Evolutionary conservation across 352 stramenopile species (phyloP).

Genomic region (Phytophthora foliorum): DNA sequence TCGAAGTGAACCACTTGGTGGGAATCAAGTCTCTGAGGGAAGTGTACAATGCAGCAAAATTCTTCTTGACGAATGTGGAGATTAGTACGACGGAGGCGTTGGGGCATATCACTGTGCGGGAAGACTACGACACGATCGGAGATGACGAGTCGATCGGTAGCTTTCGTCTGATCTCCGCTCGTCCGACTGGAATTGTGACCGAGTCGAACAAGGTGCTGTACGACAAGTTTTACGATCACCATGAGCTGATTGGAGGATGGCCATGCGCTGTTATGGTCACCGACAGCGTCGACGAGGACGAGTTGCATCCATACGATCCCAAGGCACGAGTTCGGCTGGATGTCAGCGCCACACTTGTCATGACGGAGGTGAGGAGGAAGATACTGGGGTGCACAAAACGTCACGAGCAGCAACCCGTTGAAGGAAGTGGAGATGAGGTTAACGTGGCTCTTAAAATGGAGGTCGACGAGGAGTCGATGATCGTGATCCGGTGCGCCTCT

Average conservation of each 20-base stretch:
- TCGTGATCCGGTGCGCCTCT: conserved; percentile 21
- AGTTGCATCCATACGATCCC: conserved; percentile 45
- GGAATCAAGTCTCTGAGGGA: conserved; percentile 31
- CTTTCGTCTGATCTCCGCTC: conserved; percentile 35
- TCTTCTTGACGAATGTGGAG: conserved; percentile 40
- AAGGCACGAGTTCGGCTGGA: conserved; percentile 39
- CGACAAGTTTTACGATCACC: conserved; percentile 31
- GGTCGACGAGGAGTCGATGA: conserved; percentile 7
- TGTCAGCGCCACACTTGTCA: conserved; percentile 30
- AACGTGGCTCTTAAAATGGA: not conserved
- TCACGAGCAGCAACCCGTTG: not conserved
- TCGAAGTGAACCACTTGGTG: conserved; percentile 35
- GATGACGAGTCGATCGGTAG: conserved; percentile 30
- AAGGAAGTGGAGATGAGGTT: not conserved
- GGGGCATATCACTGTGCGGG: conserved; percentile 37
- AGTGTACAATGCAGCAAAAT: conserved; percentile 36
- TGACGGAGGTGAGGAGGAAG: conserved; percentile 18
- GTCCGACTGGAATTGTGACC: conserved; percentile 13
- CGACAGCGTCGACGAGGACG: conserved; percentile 45
- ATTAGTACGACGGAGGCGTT: conserved; percentile 44
- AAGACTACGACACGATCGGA: conserved; percentile 46
- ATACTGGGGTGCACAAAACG: not conserved
- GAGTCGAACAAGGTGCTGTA: conserved; percentile 42
- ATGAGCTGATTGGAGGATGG: not conserved
- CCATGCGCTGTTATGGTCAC: conserved; percentile 32